Evolutionary conservation across 768 basidiomycete species (phyloP).

Genomic region (Pulveroboletus frians): DNA sequence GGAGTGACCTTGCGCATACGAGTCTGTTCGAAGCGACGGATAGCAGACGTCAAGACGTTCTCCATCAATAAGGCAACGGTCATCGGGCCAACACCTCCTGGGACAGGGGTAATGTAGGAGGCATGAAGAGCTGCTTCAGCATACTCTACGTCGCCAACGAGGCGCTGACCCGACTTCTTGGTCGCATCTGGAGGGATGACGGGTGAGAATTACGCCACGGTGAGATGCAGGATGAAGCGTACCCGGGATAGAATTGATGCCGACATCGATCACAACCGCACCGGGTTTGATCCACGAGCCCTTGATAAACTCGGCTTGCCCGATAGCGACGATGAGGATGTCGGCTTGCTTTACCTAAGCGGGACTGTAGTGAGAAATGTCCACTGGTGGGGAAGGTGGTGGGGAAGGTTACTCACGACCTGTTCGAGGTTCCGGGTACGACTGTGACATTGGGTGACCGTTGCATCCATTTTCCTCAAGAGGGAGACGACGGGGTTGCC

Average conservation of each 20-base stretch:
- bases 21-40: constrained; percentile 69
- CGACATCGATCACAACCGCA: constrained; percentile 94
- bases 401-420: constrained; percentile 49
- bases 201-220: neutral
- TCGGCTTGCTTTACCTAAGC: constrained; percentile 78
- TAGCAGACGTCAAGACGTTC: constrained; percentile 83
- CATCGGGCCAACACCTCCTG: constrained; percentile 99
- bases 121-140: constrained; percentile 71
- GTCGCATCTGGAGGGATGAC: constrained; percentile 52
- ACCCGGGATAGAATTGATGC: constrained; percentile 95
- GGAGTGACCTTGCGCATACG: constrained; percentile 69
- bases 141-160: constrained; percentile 95
- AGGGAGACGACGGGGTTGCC: constrained; percentile 92
- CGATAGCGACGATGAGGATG: constrained; percentile 95
- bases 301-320: constrained; percentile 83
- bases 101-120: constrained; percentile 93
- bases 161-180: constrained; percentile 92
- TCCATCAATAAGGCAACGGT: constrained; percentile 98
- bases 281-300: constrained; percentile 95
- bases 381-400: constrained; percentile 4
- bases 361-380: constrained; percentile 1
- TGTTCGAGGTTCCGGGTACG: constrained; percentile 75
- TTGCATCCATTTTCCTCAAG: constrained; percentile 85
- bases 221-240: constrained; percentile 11
- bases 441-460: constrained; percentile 97